Evolutionary conservation across 441 rosid genomes (phyloP), one percentile per base, ranked within the genome.

Genomic region (Arabidopsis lyrata): DNA sequence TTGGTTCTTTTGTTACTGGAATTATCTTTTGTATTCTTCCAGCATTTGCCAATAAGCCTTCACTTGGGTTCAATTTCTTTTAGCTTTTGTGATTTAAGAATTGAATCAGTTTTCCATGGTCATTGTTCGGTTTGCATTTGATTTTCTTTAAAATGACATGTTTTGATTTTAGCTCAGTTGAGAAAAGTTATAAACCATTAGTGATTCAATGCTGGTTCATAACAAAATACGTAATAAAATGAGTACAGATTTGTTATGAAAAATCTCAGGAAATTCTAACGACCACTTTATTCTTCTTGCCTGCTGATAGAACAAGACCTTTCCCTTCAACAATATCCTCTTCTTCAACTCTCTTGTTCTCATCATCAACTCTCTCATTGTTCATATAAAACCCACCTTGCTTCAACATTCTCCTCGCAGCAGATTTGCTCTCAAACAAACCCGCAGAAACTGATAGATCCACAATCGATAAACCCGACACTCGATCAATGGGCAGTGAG

Each of bases 321-420:
- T 88, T 87, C 8, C 93, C 97, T 66, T 90, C 95, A 74, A 92
- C 90, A 57, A 95, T 84, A 81, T 95, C 98, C 44, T 78, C 83
- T 60, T 82, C 81, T 78, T 82, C 95, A 69, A 95, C 81, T 81
- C 79, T 89, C 88, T 84, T 90, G 70, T 63, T 82, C 74, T 95
- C 97, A 61, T 73, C 76, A 79, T 90, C 94, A 27, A 91, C 93
- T 86, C 96, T 93, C 73, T 74, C 68, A 78, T 93, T 95, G 83
- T 95, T 92, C 90, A 95, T 82, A 82, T 95, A 93, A 20, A 95
- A 63, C 3, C 99, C 98, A 13, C 98, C 97, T 86, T 95, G 99
- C 85, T 86, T 95, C 84, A 93, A 69, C 80, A 93, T 63, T 13
- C 98, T 87, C 27, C 95, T 85, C 0, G 91, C 97, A 63, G 97